Conservation (phyloP, 116 monocot species). For the Cymodocea nodosa region DNA sequence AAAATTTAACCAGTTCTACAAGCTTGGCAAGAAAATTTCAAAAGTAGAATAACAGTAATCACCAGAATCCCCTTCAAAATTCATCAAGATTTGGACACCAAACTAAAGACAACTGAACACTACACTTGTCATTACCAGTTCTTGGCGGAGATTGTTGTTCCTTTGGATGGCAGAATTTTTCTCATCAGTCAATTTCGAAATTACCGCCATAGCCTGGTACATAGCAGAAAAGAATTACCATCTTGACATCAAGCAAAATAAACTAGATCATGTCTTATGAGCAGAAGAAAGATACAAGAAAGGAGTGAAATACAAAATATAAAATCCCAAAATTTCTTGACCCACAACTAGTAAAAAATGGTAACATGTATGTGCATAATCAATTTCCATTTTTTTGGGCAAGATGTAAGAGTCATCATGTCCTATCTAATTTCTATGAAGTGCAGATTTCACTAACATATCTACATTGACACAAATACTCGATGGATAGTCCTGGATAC, state of each 20-base stretch:
- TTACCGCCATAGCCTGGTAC: constrained; percentile 24
- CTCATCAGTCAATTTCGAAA: constrained; percentile 56
- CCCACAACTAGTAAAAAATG: too few relatives aligned
- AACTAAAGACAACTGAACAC: not conserved
- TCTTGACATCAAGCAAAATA: not conserved
- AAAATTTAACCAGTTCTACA: too few relatives aligned
- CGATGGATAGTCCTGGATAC: too few relatives aligned
- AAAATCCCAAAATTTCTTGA: too few relatives aligned
- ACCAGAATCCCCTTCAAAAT: not conserved
- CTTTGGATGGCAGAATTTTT: constrained; percentile 52
- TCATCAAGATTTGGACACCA: too few relatives aligned
- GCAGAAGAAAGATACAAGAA: not conserved
- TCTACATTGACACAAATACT: too few relatives aligned
- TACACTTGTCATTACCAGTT: constrained; percentile 37
- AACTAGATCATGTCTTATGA: not conserved
- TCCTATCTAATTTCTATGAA: too few relatives aligned
- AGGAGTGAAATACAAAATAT: not conserved
- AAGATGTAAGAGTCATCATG: too few relatives aligned
- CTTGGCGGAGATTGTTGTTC: constrained; percentile 48
- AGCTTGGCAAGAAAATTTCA: too few relatives aligned
- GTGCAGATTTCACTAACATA: too few relatives aligned
- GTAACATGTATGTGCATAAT: too few relatives aligned
- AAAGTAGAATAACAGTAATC: not conserved
- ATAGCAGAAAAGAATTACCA: not conserved
- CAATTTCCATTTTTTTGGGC: too few relatives aligned